Evolutionary conservation across 352 stramenopile genomes (phyloP).

Genomic region (Globisporangium apiculatum): DNA sequence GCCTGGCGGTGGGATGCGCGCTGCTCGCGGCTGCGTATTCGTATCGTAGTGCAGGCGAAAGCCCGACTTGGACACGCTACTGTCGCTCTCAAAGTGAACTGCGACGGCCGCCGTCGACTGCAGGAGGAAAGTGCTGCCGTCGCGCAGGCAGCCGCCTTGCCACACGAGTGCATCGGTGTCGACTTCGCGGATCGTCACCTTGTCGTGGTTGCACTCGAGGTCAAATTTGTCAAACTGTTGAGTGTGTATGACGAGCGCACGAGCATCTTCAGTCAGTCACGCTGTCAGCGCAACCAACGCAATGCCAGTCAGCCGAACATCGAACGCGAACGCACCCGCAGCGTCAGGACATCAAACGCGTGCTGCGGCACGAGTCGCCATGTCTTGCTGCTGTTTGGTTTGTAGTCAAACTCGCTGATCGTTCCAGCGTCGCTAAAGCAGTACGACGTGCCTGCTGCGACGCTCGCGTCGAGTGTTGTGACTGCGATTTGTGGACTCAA

Average conservation of each 20-base stretch:
- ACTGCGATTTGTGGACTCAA: conserved; percentile 11
- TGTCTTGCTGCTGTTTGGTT: conserved; percentile 16
- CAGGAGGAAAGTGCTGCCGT: conserved; percentile 27
- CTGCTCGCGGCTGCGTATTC: conserved; percentile 14
- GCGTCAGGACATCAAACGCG: conserved; percentile 21
- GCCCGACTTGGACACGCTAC: conserved; percentile 26
- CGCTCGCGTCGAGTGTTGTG: conserved; percentile 11
- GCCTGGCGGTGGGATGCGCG: conserved; percentile 28
- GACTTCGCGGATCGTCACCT: conserved; percentile 30
- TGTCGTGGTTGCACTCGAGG: conserved; percentile 66
- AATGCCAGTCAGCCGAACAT: background rate
- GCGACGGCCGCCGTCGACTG: conserved; percentile 24
- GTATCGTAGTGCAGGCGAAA: conserved; percentile 45
- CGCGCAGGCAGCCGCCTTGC: conserved; percentile 42
- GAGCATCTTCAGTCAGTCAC: background rate
- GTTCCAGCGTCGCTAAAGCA: conserved; percentile 20
- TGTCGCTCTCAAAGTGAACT: conserved; percentile 37
- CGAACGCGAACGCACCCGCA: conserved; percentile 9
- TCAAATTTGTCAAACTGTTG: conserved; percentile 35
- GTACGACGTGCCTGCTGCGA: conserved; percentile 3
- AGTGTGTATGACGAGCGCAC: no score
- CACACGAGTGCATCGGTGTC: conserved; percentile 27
- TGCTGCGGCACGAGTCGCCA: conserved; percentile 31
- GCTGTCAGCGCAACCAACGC: background rate
- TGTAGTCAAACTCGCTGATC: conserved; percentile 31